A percentile compares a stretch with the other conserved stretches of the same genome.
Conservation (phyloP, 495 filamentous ascomycete species). For the Achaetomiella virescens region DNA sequence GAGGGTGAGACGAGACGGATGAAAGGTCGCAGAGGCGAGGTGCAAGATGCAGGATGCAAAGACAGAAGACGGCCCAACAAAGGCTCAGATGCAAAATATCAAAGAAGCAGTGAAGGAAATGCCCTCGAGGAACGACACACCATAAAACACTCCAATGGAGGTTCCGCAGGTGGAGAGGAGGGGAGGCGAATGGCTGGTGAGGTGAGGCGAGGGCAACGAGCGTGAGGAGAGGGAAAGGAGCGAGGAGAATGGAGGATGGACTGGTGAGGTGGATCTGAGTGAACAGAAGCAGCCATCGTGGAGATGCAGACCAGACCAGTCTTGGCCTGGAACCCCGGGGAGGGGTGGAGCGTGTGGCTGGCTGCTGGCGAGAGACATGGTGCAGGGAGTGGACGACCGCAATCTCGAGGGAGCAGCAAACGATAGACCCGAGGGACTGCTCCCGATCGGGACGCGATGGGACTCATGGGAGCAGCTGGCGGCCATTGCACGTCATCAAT, state of each 20-base stretch:
- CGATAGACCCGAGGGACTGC: background rate
- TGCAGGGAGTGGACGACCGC: background rate
- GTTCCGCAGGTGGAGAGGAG: slow-evolving; percentile 3
- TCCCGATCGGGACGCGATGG: slow-evolving; percentile 4
- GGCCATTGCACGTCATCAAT: background rate
- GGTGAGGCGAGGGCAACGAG: background rate
- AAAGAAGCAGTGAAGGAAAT: background rate
- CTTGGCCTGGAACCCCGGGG: background rate
- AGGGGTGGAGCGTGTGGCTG: slow-evolving; percentile 7
- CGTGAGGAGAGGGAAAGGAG: slow-evolving; percentile 6
- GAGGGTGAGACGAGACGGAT: background rate
- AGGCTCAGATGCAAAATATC: background rate
- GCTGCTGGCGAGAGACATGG: slow-evolving; percentile 8
- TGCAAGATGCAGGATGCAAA: too few relatives aligned
- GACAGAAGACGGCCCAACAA: background rate
- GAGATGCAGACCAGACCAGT: background rate
- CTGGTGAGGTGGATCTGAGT: background rate
- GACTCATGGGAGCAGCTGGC: background rate
- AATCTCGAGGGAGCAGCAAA: slow-evolving; percentile 4
- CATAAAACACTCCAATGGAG: background rate
- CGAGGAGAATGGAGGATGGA: background rate
- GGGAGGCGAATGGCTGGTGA: background rate
- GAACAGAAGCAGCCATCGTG: slow-evolving; percentile 3
- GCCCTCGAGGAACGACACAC: slow-evolving; percentile 7
- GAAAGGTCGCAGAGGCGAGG: background rate